Evolutionary conservation across 352 stramenopile species (phyloP).

Genomic region (Pythium oligandrum): DNA sequence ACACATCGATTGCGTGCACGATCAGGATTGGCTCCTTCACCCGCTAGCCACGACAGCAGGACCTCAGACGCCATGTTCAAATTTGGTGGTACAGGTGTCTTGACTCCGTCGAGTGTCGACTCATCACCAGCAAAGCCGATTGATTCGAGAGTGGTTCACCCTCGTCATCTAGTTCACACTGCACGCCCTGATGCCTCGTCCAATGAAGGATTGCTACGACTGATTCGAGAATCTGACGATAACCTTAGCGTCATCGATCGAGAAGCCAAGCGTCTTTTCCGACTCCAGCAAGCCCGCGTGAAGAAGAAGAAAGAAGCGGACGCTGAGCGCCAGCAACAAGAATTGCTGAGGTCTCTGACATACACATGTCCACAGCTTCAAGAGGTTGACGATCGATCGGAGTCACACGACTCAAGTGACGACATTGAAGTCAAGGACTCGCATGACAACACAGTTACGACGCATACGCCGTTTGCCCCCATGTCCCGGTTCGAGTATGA

Average conservation of each 20-base stretch:
- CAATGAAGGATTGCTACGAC: conserved; percentile 23
- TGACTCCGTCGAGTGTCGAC: too few relatives aligned
- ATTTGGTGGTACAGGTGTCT: too few relatives aligned
- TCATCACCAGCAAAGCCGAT: too few relatives aligned
- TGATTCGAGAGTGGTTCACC: too few relatives aligned
- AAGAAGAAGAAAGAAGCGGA: conserved; percentile 8
- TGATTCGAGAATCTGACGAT: conserved; percentile 58
- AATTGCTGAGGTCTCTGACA: not conserved
- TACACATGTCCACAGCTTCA: too few relatives aligned
- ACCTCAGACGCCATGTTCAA: too few relatives aligned
- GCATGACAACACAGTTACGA: not conserved
- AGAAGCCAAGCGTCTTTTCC: conserved; percentile 41
- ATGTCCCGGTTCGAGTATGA: not conserved
- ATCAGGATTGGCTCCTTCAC: not conserved
- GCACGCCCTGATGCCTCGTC: too few relatives aligned
- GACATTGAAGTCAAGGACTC: not conserved
- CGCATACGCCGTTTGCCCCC: not conserved
- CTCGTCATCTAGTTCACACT: too few relatives aligned
- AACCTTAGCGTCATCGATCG: conserved; percentile 70
- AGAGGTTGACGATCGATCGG: not conserved
- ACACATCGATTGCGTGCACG: conserved; percentile 8
- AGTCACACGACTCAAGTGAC: not conserved
- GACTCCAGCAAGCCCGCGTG: conserved; percentile 33
- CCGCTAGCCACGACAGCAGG: too few relatives aligned
- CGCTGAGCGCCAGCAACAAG: conserved; percentile 1